Conservation (phyloP, 2,329 filamentous ascomycete species). For the Epichloe hybrida region DNA sequence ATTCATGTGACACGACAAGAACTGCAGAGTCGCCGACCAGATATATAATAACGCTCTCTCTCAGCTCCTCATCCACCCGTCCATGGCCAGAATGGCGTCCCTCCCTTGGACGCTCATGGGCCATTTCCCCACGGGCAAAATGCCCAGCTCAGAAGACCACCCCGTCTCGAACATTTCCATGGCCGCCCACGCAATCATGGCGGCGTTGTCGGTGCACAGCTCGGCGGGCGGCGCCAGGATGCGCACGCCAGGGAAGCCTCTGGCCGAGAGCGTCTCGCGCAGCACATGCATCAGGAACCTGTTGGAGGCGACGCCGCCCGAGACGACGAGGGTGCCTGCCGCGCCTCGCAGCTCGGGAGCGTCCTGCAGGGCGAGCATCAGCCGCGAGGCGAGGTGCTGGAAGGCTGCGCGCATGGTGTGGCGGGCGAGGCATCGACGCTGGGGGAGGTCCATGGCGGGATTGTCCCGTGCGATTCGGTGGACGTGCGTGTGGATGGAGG, state of each 20-base stretch:
- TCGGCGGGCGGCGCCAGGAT: slow-evolving; percentile 62
- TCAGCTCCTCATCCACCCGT: slow-evolving; percentile 28
- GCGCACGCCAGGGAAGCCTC: slow-evolving; percentile 47
- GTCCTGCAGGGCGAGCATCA: slow-evolving; percentile 50
- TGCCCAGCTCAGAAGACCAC: slow-evolving; percentile 48
- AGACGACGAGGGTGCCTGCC: slow-evolving; percentile 55
- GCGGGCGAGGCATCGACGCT: slow-evolving; percentile 56
- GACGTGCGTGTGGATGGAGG: slow-evolving; percentile 45
- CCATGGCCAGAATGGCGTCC: slow-evolving; percentile 49
- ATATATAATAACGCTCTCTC: background rate
- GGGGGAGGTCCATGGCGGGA: slow-evolving; percentile 34
- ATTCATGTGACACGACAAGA: rapidly evolving
- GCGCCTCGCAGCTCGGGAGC: slow-evolving; percentile 13
- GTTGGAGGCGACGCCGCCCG: slow-evolving; percentile 86
- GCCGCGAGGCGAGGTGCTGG: slow-evolving; percentile 68
- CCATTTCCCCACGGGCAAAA: slow-evolving; percentile 56
- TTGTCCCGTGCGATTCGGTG: slow-evolving; percentile 28
- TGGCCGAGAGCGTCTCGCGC: slow-evolving; percentile 42
- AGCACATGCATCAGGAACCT: slow-evolving; percentile 59
- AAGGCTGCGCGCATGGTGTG: slow-evolving; percentile 71
- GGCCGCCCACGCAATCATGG: slow-evolving; percentile 93
- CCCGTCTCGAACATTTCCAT: slow-evolving; percentile 84
- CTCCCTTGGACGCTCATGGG: slow-evolving; percentile 46
- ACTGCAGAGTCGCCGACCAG: no score
- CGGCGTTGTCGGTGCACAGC: slow-evolving; percentile 88